A percentile compares a stretch with the other conserved stretches of the same genome.
These are phyloP conservation scores for Diospyros kaki DNA, from an alignment of 148 eudicot genomes.

Conservation along the genomic window DNA sequence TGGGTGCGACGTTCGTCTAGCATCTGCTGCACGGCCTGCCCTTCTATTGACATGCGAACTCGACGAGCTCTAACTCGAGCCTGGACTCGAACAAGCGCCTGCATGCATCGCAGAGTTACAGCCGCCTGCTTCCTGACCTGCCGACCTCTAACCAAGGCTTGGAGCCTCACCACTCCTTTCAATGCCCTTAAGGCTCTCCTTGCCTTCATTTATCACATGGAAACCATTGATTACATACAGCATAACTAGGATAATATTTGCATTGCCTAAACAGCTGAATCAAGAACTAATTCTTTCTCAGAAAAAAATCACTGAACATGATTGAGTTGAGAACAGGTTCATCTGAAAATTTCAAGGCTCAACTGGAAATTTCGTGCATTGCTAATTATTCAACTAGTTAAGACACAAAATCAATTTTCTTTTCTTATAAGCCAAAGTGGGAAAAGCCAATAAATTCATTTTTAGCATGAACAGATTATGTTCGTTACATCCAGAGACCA, in stretches of 20 bases:
- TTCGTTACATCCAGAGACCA: too few species aligned
- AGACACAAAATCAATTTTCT: too few species aligned
- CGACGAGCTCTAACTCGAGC: conserved; percentile 93
- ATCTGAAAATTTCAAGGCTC: too few species aligned
- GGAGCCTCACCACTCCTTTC: conserved; percentile 86
- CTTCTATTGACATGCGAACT: conserved; percentile 89
- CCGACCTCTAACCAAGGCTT: conserved; percentile 82
- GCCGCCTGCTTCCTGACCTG: conserved; percentile 97
- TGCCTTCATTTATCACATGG: conserved; percentile 41
- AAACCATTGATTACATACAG: not conserved
- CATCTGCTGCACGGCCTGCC: conserved; percentile 81
- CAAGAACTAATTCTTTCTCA: too few species aligned
- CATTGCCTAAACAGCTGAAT: not conserved
- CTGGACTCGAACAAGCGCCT: conserved; percentile 96
- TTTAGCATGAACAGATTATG: too few species aligned
- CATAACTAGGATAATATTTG: not conserved
- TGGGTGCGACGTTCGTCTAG: conserved; percentile 56
- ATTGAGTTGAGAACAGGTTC: too few species aligned
- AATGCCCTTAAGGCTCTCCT: conserved; percentile 86
- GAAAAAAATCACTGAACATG: too few species aligned
- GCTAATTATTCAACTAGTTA: too few species aligned
- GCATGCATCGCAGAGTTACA: conserved; percentile 94
- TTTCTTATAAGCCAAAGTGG: too few species aligned
- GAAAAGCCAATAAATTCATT: too few species aligned
- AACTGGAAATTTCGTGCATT: too few species aligned